Percentiles rank a stretch among this genome's conserved stretches.
Conservation (phyloP, 768 basidiomycete species). For the Panellus pusillus region DNA sequence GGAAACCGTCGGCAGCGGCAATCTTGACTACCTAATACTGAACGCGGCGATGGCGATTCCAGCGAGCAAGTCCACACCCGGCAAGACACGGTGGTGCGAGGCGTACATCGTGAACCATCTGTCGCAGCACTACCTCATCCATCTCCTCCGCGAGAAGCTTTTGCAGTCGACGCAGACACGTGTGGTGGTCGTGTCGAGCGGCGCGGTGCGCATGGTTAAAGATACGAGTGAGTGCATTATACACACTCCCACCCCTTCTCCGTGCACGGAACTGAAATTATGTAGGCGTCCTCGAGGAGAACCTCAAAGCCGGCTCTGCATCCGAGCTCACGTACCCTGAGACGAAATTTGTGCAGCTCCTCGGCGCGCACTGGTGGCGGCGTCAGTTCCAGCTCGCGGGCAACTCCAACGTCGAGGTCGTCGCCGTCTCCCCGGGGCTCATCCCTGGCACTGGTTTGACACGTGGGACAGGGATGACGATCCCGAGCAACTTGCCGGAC, state of each 20-base stretch:
- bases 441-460: slow-evolving; percentile 10
- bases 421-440: slow-evolving; percentile 17
- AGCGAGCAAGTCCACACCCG: neutral
- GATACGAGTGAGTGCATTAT: slow-evolving; percentile 5
- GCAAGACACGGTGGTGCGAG: slow-evolving; percentile 15
- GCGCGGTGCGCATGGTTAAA: slow-evolving; percentile 7
- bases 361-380: slow-evolving; percentile 18
- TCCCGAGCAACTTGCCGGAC: neutral
- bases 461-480: neutral
- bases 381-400: slow-evolving; percentile 5
- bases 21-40: slow-evolving; percentile 10
- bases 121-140: slow-evolving; percentile 18
- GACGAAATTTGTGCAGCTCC: slow-evolving; percentile 8
- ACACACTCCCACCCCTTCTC: neutral
- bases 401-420: neutral
- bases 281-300: neutral
- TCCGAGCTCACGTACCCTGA: neutral
- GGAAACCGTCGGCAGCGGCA: neutral
- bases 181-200: slow-evolving; percentile 17
- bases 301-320: slow-evolving; percentile 1
- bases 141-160: slow-evolving; percentile 15
- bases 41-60: slow-evolving; percentile 8
- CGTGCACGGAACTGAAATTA: neutral
- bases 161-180: slow-evolving; percentile 4
- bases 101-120: slow-evolving; percentile 15